Percentiles rank a stretch among this genome's conserved stretches.
Conservation (phyloP, 768 basidiomycete species). For the Punctularia strigosozonata region DNA sequence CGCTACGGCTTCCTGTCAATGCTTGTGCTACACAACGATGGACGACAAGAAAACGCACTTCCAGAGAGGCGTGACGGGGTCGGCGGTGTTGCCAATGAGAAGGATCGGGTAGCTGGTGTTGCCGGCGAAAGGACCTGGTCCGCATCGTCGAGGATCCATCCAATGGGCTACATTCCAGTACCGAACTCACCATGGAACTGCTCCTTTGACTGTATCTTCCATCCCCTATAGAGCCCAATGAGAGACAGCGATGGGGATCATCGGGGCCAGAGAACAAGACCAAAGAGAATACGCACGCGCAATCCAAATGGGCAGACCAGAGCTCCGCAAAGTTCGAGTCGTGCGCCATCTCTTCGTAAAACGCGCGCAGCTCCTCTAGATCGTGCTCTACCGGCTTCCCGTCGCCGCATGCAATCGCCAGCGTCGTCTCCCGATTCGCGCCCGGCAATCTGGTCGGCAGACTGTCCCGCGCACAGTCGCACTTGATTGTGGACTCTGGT, state of each 20-base stretch:
- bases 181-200: slow-evolving; percentile 6
- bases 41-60: slow-evolving; percentile 2
- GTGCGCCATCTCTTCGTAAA: slow-evolving; percentile 2
- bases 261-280: too few relatives aligned
- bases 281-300: too few relatives aligned
- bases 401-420: slow-evolving; percentile 8
- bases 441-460: too few relatives aligned
- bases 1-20: too few relatives aligned
- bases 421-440: too few relatives aligned
- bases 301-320: too few relatives aligned
- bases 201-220: slow-evolving; percentile 7
- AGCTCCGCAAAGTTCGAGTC: slow-evolving; percentile 8
- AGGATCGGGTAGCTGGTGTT: slow-evolving; percentile 17
- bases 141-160: neutral
- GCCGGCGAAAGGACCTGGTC: slow-evolving; percentile 2
- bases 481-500: too few relatives aligned
- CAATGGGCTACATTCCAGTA: neutral
- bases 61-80: slow-evolving; percentile 7
- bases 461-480: too few relatives aligned
- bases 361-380: slow-evolving; percentile 2
- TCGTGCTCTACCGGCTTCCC: slow-evolving; percentile 4
- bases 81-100: slow-evolving; percentile 15
- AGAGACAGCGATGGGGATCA: too few relatives aligned
- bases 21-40: slow-evolving; percentile 4
- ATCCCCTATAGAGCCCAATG: too few relatives aligned